Base-by-base conservation (phyloP, 106 monocot species). In the Apostasia ramifera region DNA sequence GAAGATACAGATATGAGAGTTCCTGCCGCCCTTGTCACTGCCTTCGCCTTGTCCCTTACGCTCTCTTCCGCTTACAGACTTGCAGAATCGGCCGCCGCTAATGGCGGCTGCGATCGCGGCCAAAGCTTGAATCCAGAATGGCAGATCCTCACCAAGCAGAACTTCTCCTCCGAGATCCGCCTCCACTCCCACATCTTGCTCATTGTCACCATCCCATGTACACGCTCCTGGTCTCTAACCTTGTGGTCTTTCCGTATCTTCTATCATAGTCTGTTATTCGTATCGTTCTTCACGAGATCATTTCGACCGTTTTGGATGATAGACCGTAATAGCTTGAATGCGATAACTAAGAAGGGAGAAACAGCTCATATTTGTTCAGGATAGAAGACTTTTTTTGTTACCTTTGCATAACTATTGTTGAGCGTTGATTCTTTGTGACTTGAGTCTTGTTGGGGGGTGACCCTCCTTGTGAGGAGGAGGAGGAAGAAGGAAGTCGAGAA, bases 131-230 rank as follows among this genome's bases (percentile, higher is more conserved):
- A 53, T 10, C n/a, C 47, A 14, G 81, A 71, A 52, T 95, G 95
- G 95, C 67, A 77, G 74, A 75, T 77, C 53, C 72, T 86, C 66
- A 88, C 91, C 12, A 86, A 77, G 79, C 55, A 52, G 4, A 92
- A 92, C 65, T 95, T 86, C 86, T 89, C 88, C 11, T 91, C 91
- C 4, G 80, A 95, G 95, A 95, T 86, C 70, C 81, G 82, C 2
- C 69, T 52, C 56, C 92, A 95, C 69, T 64, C 72, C 55, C 84
- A 89, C 73, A 44, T 86, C 70, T 88, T 95, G 64, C 76, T 95
- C 78, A 54, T 92, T 48, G 85, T 89, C 78, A 92, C 91, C 5
- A 71, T 95, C 43, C 92, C 95, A 13, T 95, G 95, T 95, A 86
- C 76, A 46, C 8, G 53, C 48, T 48, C 8, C 52, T 15, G 52